Conservation (phyloP, 2,329 filamentous ascomycete genomes). For the Aspergillus sp. region DNA sequence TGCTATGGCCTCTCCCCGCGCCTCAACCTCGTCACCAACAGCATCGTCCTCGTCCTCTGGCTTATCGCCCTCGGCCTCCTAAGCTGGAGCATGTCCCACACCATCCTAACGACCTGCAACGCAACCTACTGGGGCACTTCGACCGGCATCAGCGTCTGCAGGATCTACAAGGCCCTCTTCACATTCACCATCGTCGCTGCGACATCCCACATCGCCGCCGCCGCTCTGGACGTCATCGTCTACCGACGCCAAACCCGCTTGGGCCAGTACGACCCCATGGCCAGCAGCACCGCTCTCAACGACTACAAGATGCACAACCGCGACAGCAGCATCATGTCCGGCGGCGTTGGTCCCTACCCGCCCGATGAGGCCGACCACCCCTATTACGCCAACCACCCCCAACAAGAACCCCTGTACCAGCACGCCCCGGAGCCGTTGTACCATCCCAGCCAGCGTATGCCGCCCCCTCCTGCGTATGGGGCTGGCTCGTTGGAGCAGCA, state of each 20-base stretch:
- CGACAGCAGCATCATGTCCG: slow-evolving; percentile 20
- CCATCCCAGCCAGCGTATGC: neutral
- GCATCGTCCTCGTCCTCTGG: slow-evolving; percentile 54
- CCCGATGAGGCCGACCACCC: slow-evolving; percentile 9
- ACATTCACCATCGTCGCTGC: slow-evolving; percentile 54
- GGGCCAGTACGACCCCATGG: slow-evolving; percentile 54
- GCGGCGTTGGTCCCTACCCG: slow-evolving; percentile 14
- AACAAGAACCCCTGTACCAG: neutral
- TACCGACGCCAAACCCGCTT: slow-evolving; percentile 46
- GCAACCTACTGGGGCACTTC: slow-evolving; percentile 55
- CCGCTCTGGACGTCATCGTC: slow-evolving; percentile 55
- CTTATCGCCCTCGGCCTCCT: slow-evolving; percentile 53
- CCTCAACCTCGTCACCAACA: slow-evolving; percentile 54
- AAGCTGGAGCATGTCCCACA: slow-evolving; percentile 56
- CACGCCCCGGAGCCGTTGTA: neutral
- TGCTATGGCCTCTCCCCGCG: slow-evolving; percentile 54
- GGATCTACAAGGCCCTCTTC: slow-evolving; percentile 62
- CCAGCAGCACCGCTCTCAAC: slow-evolving; percentile 29
- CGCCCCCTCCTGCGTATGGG: slow-evolving; percentile 3
- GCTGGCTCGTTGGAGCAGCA: slow-evolving; percentile 19
- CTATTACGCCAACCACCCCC: slow-evolving; percentile 9
- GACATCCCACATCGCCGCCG: slow-evolving; percentile 49
- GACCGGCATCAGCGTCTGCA: slow-evolving; percentile 58
- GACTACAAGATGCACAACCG: slow-evolving; percentile 40
- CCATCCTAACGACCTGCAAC: slow-evolving; percentile 55